A percentile compares a stretch with the other conserved stretches of the same genome.
These are phyloP conservation scores for Colletotrichum theobromicola DNA, from an alignment of 2,329 filamentous ascomycete species.

Conservation along the genomic window DNA sequence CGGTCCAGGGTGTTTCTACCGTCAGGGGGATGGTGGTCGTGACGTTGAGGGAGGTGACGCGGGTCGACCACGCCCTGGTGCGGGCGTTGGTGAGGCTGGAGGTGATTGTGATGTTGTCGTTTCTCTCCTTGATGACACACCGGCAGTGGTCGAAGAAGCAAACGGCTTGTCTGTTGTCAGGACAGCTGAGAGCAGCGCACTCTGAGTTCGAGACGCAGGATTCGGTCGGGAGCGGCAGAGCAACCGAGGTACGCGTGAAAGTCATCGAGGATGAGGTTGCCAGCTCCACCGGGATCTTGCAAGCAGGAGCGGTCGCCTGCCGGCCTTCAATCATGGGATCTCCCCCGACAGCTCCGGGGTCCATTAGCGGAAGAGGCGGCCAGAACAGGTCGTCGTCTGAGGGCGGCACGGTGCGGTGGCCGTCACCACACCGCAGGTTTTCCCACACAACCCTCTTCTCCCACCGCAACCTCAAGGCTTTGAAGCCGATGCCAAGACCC, in stretches of 20 bases:
- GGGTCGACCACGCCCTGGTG: not conserved
- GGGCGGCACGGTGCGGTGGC: not conserved
- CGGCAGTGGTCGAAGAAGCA: not conserved
- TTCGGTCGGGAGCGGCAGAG: not conserved
- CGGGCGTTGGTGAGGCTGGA: not conserved
- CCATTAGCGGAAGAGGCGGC: not conserved
- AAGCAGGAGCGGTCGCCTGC: not conserved
- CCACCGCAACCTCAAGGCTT: slow-evolving; percentile 1
- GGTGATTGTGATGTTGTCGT: not conserved
- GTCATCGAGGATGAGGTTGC: not conserved
- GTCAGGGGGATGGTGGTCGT: not conserved
- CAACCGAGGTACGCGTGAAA: not conserved
- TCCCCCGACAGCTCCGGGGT: not conserved
- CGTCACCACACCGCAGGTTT: slow-evolving; percentile 16
- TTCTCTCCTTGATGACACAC: not conserved
- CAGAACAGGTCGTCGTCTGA: not conserved
- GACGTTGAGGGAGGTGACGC: not conserved
- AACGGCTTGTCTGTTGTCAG: not conserved
- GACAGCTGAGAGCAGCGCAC: not conserved
- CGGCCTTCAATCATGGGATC: not conserved
- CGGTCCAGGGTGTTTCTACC: not conserved
- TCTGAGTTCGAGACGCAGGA: not conserved
- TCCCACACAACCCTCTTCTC: slow-evolving; percentile 32
- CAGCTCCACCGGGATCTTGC: not conserved
- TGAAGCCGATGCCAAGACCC: not conserved